Evolutionary conservation across 1,284 basidiomycete genomes (phyloP), one percentile per base, ranked within the genome.

Genomic region (Pyrrhoderma lamaoense): DNA sequence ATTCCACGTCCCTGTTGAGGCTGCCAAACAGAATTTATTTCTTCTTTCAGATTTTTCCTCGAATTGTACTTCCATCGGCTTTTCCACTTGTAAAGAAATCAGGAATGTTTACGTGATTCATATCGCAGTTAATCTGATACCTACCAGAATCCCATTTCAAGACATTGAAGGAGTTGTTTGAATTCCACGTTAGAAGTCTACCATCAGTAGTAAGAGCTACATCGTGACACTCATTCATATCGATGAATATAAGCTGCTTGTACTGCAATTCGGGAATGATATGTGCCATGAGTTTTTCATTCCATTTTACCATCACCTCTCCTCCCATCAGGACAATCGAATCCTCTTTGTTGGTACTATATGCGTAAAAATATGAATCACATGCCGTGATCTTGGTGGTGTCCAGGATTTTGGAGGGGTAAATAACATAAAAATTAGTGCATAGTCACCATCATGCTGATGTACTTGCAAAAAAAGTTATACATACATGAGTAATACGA

Each of bases 141-240:
- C n/a, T n/a, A n/a, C n/a, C n/a, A n/a, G n/a, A n/a, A n/a, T n/a
- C n/a, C n/a, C n/a, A n/a, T n/a, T n/a, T n/a, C n/a, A n/a, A n/a
- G n/a, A n/a, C n/a, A n/a, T n/a, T n/a, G n/a, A n/a, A n/a, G n/a
- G n/a, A n/a, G n/a, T n/a, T n/a, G n/a, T n/a, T n/a, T n/a, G n/a
- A n/a, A n/a, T n/a, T n/a, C 92, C 93, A 97, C 4, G 90, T 88
- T 37, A 86, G 70, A 21, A 95, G 72, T 58, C 83, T 77, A 11
- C 93, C 93, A 21, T 73, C 66, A 37, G 78, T 72, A 1, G 90
- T 93, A 56, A 95, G 72, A 0, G 93, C 92, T 21, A 82, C 88
- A 60, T 73, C 83, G 69, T 96, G 93, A 65, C 93, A 94, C 66
- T 96, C 92, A 3, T 93, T 93, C 43, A 92, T 74, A 8, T 84